Base-by-base conservation (phyloP, 106 monocot genomes). In the Allium sativum region DNA sequence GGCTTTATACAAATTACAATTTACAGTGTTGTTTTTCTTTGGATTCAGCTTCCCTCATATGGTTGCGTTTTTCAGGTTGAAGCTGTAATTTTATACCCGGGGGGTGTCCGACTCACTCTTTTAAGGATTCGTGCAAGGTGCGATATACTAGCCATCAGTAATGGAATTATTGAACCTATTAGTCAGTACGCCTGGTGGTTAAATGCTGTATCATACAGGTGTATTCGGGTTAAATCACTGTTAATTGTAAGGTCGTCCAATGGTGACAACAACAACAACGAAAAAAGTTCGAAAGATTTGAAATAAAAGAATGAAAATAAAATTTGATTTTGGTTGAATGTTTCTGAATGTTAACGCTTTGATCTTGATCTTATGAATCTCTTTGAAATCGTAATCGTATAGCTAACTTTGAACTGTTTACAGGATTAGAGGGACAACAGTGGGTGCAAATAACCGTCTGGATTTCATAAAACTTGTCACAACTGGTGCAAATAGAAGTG, bases 401-500 rank as follows among this genome's bases (percentile, higher is more conserved):
- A 40, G 14, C 14, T 9, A 17, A 58, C 42, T 6, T 44, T 6
- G 10, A 15, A 4, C 43, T 12, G 48, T 21, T 75, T 11, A 64
- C 74, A 98, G 96, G 76, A 51, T 92, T 46, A 79, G 98, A 56
- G 92, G 98, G 31, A 98, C 91, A 6, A 76, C 58, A 19, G 3
- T 65, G 7, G 98, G 96, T 11, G 85, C 98, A 18, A 92, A 92
- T 72, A 98, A 98, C 67, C 70, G 92, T 15, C 58, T 98, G 68
- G 98, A 92, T 75, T 22, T 88, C 41, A 62, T 91, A 40, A 73
- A 73, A 42, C 61, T 98, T 22, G 71, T 98, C 42, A 98, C 92
- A 41, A 88, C 92, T 20, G 98, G 98, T 15, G 73, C 88, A 55
- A 74, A 83, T 68, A 66, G 78, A 44, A 76, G 42, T 48, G 96